Percentiles rank a stretch among this genome's conserved stretches.
Conservation (phyloP, 257 asterid species). For the Nicotiana noctiflora region DNA sequence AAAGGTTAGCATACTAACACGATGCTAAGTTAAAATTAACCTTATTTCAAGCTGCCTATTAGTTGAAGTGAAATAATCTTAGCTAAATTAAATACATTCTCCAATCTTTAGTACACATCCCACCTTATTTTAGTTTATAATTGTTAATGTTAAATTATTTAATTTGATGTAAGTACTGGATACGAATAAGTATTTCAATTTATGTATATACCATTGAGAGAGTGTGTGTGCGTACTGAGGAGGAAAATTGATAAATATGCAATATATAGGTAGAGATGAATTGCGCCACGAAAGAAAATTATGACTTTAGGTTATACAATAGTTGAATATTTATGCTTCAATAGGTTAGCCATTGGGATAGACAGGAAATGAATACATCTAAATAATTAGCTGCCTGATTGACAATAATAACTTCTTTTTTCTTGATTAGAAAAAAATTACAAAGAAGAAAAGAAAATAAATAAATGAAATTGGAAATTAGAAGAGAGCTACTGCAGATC, state of each 20-base stretch:
- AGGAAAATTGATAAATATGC: neutral
- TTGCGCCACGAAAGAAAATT: slow-evolving; percentile 27
- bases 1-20: too few relatives aligned
- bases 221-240: too few relatives aligned
- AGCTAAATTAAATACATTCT: too few relatives aligned
- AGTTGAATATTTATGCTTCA: slow-evolving; percentile 29
- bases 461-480: slow-evolving; percentile 16
- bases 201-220: too few relatives aligned
- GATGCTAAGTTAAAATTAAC: too few relatives aligned
- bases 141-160: too few relatives aligned
- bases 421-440: neutral
- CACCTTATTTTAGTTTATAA: too few relatives aligned
- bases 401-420: neutral
- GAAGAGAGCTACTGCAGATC: slow-evolving; percentile 54
- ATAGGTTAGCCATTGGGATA: slow-evolving; percentile 35
- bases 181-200: too few relatives aligned
- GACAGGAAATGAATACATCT: slow-evolving; percentile 53
- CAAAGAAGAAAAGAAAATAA: neutral
- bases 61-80: too few relatives aligned
- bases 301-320: slow-evolving; percentile 13
- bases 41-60: too few relatives aligned
- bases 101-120: too few relatives aligned
- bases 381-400: slow-evolving; percentile 21
- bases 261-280: neutral
- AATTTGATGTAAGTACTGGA: too few relatives aligned